phyloP scores from a whole-genome alignment of 108 stramenopile species.

The Mediolabrus comicus region DNA sequence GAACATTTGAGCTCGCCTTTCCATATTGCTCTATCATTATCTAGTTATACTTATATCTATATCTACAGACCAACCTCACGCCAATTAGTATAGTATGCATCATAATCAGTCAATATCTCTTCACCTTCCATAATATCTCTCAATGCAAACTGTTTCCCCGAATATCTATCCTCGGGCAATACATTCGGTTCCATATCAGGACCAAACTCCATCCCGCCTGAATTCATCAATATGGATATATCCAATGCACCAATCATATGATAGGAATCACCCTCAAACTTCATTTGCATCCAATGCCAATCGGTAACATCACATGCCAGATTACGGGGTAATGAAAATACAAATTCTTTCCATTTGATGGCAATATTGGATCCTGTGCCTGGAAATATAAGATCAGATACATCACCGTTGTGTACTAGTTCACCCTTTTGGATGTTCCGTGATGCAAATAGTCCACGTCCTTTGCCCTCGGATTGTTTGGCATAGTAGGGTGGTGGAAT shows the following conservation, averaged over 20 bases:
- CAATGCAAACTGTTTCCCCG: slow-evolving; percentile 1
- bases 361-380: background rate
- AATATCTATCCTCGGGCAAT: background rate
- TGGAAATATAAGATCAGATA: background rate
- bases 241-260: background rate
- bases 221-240: background rate
- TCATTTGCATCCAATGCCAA: slow-evolving; percentile 9
- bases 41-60: too few species aligned
- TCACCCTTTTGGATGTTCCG: slow-evolving; percentile 7
- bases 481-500: slow-evolving; percentile 6
- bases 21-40: too few species aligned
- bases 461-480: background rate
- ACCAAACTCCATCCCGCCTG: background rate
- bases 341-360: background rate
- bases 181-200: background rate
- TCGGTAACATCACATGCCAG: slow-evolving; percentile 13
- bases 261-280: background rate
- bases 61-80: background rate
- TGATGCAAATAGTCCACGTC: slow-evolving; percentile 15
- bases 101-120: slow-evolving; percentile 7
- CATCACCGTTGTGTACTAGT: slow-evolving; percentile 1
- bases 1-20: too few species aligned
- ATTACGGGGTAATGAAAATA: slow-evolving; percentile 2
- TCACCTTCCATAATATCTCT: background rate
- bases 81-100: background rate